Conservation (phyloP, 345 rosid species). For the Citrus glauca region DNA sequence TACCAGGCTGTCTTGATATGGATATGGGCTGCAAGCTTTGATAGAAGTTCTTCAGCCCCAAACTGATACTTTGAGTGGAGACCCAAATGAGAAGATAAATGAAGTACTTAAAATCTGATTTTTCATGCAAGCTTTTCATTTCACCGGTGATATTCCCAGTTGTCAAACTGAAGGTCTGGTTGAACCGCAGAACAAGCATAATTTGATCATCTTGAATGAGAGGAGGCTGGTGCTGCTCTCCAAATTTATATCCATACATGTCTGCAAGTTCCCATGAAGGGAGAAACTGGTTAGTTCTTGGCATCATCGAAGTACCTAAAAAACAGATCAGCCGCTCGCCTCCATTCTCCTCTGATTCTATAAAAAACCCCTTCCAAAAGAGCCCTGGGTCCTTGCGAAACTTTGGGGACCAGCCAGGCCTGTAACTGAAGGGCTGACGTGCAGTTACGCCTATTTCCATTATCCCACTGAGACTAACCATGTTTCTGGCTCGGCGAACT, state of each 20-base stretch:
- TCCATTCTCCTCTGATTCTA: constrained; percentile 1
- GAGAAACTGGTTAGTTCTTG: neutral
- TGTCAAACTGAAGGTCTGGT: neutral
- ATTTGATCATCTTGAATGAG: neutral
- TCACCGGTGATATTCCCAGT: neutral
- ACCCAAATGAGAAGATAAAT: neutral
- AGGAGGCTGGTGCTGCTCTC: neutral
- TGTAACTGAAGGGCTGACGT: neutral
- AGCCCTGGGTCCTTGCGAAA: neutral
- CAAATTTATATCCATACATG: neutral
- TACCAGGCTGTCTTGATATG: neutral
- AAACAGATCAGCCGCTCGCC: neutral
- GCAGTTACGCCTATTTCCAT: neutral
- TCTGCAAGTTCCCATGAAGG: neutral
- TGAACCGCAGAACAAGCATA: neutral
- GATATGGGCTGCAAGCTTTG: neutral
- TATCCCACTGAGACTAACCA: neutral
- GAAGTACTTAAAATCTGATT: neutral
- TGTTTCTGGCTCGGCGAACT: neutral
- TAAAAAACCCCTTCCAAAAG: neutral
- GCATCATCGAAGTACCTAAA: neutral
- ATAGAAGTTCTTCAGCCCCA: neutral
- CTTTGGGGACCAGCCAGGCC: neutral
- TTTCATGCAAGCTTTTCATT: neutral
- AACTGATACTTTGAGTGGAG: neutral